Evolutionary conservation across 768 basidiomycete species (phyloP).

Genomic region (Phlebiopsis gigantea): DNA sequence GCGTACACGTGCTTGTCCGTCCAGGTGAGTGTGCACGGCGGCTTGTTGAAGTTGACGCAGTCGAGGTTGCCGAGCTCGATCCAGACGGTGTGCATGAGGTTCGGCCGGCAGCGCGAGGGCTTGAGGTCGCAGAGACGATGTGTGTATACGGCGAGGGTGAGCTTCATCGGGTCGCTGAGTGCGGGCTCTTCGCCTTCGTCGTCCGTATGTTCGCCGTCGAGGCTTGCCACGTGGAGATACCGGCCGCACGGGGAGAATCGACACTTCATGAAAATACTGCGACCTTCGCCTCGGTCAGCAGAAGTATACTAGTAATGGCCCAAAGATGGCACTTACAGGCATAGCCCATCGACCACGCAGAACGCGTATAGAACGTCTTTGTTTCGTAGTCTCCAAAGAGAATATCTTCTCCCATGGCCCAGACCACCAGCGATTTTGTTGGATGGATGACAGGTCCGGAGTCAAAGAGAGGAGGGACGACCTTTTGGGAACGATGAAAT

Average conservation of each 20-base stretch:
- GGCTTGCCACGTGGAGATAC: not conserved
- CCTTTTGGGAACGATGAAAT: not conserved
- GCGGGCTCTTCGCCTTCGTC: not conserved
- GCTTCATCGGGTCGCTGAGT: not conserved
- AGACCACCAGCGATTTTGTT: not conserved
- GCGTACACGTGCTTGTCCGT: not conserved
- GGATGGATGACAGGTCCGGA: not conserved
- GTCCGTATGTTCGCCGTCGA: not conserved
- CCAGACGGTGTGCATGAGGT: not conserved
- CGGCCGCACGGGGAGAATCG: not conserved
- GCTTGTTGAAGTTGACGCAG: not conserved
- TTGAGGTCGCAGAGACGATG: not conserved
- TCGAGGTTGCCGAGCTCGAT: not conserved
- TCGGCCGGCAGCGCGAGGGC: not conserved
- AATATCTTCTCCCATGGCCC: not conserved
- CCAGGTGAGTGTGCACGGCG: conserved; percentile 1
- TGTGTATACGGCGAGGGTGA: not conserved
- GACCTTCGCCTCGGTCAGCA: not conserved
- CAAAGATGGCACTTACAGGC: not conserved
- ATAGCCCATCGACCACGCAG: not conserved
- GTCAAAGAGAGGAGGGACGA: not conserved
- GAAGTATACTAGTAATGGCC: not conserved
- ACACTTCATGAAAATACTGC: not conserved
- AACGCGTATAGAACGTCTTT: not conserved
- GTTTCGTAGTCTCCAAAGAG: not conserved